These are phyloP conservation scores for Pulveroboletus sp. DNA, from an alignment of 768 basidiomycete genomes.

Conservation along the genomic window DNA sequence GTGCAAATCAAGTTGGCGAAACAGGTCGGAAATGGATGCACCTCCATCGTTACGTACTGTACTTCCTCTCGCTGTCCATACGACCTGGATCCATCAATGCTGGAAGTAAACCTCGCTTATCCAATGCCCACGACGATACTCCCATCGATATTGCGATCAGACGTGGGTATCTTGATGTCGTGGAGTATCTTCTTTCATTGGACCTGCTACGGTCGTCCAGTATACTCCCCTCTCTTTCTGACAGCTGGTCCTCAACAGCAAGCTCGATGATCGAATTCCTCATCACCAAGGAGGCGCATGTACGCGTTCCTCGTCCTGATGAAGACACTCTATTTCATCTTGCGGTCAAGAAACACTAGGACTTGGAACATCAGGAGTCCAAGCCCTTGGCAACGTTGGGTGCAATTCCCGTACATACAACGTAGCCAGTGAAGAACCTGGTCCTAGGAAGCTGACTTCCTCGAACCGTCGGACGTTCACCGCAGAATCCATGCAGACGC, in stretches of 20 bases:
- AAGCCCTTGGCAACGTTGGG: not conserved
- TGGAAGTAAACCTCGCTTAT: not conserved
- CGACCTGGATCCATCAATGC: not conserved
- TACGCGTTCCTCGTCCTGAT: not conserved
- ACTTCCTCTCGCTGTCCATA: not conserved
- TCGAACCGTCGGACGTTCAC: no score
- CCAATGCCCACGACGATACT: not conserved
- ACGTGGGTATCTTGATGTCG: no score
- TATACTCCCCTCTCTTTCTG: not conserved
- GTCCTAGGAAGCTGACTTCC: no score
- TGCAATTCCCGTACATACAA: not conserved
- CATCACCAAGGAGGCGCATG: not conserved
- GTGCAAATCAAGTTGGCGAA: not conserved
- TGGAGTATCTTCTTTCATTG: not conserved
- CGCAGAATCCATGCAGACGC: no score
- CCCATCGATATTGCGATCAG: not conserved
- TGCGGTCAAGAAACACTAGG: not conserved
- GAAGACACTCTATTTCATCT: not conserved
- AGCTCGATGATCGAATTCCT: not conserved
- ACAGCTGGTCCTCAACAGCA: fast-evolving
- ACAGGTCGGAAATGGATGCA: not conserved
- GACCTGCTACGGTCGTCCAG: no score
- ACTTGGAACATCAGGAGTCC: not conserved
- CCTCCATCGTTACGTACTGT: not conserved
- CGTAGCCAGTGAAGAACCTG: not conserved